Evolutionary conservation across 139 green algal species (phyloP).

Genomic region (Tetraselmis striata): DNA sequence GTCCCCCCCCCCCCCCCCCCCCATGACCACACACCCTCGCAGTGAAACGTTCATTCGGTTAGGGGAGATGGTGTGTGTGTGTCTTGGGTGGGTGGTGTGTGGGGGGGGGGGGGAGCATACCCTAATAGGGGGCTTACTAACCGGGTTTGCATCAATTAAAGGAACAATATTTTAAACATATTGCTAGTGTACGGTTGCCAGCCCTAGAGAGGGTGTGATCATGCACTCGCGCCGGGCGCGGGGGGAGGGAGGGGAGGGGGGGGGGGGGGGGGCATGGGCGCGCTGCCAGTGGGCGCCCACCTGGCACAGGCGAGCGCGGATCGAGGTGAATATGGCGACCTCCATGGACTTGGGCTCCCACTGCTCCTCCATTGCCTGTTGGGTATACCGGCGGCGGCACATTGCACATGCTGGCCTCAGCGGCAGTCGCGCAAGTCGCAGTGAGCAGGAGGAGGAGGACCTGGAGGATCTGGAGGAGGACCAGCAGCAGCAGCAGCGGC

Average conservation of each 20-base stretch:
- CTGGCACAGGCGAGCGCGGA: neutral
- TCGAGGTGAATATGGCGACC: neutral
- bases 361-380: neutral
- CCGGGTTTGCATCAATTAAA: neutral
- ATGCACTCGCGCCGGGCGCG: too few relatives aligned
- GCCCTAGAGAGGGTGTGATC: too few relatives aligned
- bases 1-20: too few relatives aligned
- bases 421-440: neutral
- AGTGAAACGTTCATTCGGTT: too few relatives aligned
- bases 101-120: too few relatives aligned
- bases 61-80: too few relatives aligned
- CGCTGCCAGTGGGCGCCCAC: too few relatives aligned
- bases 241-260: neutral
- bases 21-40: too few relatives aligned
- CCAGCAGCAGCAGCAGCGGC: too few relatives aligned
- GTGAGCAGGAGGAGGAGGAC: neutral
- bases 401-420: neutral
- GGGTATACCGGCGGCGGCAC: neutral
- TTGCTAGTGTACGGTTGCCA: too few relatives aligned
- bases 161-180: neutral
- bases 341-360: neutral
- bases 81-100: too few relatives aligned
- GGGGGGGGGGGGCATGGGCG: neutral
- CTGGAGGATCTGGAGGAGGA: too few relatives aligned
- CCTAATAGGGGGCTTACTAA: neutral